phyloP scores from a whole-genome alignment of 176 grass and related monocot species.

The Carex scoparia region DNA sequence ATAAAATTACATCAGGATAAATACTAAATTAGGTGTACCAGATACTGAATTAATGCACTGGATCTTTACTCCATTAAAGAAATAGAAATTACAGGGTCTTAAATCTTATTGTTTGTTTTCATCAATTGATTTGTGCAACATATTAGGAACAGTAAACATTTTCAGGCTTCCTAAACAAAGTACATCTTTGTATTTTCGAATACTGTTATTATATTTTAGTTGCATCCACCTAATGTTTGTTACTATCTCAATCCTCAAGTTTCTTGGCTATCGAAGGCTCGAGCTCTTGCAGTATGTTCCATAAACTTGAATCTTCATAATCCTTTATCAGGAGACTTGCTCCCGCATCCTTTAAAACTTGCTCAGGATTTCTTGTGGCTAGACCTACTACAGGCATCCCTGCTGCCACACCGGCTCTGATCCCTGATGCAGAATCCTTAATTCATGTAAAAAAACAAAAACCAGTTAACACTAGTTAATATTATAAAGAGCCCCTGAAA shows the following conservation, averaged over 20 bases:
- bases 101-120: neutral
- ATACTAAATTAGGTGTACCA: neutral
- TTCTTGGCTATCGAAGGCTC: conserved; percentile 17
- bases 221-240: neutral
- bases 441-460: neutral
- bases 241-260: conserved; percentile 30
- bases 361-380: conserved; percentile 61
- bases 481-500: neutral
- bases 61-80: neutral
- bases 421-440: conserved; percentile 69
- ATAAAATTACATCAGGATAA: neutral
- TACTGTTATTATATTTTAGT: neutral
- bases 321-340: conserved; percentile 55
- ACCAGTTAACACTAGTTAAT: neutral
- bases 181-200: neutral
- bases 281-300: conserved; percentile 36
- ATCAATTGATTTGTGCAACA: neutral
- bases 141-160: neutral
- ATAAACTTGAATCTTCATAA: conserved; percentile 48
- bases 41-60: neutral
- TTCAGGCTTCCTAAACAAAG: neutral
- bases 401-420: conserved; percentile 65
- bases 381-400: conserved; percentile 60
- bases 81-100: neutral
- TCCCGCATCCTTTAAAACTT: conserved; percentile 48